phyloP scores from a whole-genome alignment of 164 flowering plant genomes.

The Nymphaea thermarum region DNA sequence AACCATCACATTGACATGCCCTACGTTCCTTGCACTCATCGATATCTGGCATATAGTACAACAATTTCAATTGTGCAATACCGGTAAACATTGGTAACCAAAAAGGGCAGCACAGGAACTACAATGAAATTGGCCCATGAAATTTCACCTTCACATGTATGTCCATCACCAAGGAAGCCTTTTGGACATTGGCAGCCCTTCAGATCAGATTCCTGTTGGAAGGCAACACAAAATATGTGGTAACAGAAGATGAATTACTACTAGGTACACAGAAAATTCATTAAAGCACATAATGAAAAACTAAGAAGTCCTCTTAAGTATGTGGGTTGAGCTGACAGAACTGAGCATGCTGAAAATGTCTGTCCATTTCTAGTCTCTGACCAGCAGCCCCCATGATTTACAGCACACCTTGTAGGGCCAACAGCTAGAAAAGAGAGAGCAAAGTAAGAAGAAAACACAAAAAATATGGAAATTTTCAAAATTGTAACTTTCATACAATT shows the following conservation, averaged over 20 bases:
- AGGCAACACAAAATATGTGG: no score
- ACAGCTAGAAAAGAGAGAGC: constrained; percentile 33
- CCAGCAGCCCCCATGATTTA: constrained; percentile 96
- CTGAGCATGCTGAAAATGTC: constrained; percentile 77
- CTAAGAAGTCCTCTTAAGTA: not conserved
- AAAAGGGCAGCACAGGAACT: not conserved
- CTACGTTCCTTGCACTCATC: constrained; percentile 66
- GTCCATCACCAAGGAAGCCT: constrained; percentile 80
- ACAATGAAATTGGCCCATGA: not conserved
- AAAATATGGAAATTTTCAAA: no score
- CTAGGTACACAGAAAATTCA: not conserved
- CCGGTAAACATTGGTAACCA: not conserved
- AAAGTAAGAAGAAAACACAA: not conserved
- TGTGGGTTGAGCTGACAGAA: constrained; percentile 24
- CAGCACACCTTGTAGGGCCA: constrained; percentile 71
- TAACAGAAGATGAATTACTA: not conserved
- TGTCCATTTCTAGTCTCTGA: constrained; percentile 42
- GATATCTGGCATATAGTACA: constrained; percentile 32
- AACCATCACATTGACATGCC: constrained; percentile 79
- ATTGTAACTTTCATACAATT: no score
- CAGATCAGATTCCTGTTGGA: constrained; percentile 35
- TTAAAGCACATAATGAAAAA: not conserved
- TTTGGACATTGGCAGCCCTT: constrained; percentile 67
- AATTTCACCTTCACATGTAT: constrained; percentile 60
- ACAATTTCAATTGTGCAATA: not conserved